Percentiles rank a stretch among this genome's conserved stretches.
Evolutionary conservation across 345 rosid species (phyloP).

Genomic region (Salix viminalis): DNA sequence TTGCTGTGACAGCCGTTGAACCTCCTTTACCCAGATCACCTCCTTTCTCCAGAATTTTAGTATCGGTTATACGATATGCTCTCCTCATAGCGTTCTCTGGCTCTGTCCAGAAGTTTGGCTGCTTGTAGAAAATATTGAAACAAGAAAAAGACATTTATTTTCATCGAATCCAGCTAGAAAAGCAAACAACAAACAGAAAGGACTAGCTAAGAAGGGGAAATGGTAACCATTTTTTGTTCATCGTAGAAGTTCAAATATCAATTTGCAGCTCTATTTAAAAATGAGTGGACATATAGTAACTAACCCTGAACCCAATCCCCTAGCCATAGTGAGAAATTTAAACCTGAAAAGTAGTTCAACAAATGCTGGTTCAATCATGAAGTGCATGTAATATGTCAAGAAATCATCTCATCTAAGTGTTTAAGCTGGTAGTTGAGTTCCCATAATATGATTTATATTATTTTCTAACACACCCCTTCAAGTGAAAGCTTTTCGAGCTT

Average conservation of each 20-base stretch:
- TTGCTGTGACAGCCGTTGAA: constrained; percentile 91
- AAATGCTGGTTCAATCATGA: not conserved
- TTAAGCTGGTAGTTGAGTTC: too few relatives aligned
- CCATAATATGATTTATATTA: too few relatives aligned
- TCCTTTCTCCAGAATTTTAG: constrained; percentile 58
- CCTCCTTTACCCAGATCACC: constrained; percentile 80
- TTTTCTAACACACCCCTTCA: too few relatives aligned
- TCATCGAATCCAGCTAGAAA: not conserved
- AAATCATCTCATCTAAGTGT: too few relatives aligned
- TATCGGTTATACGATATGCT: constrained; percentile 68
- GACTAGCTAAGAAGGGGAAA: not conserved
- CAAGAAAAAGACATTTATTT: not conserved
- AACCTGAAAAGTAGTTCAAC: not conserved
- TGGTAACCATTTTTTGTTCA: not conserved
- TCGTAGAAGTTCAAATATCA: not conserved
- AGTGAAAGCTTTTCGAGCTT: too few relatives aligned
- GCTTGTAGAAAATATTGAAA: constrained; percentile 5
- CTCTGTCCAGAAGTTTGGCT: constrained; percentile 74
- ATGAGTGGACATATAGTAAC: not conserved
- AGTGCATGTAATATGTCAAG: not conserved
- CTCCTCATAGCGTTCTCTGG: constrained; percentile 67
- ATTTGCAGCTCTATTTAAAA: not conserved
- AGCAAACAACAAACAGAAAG: not conserved
- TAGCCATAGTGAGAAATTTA: not conserved
- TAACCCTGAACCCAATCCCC: not conserved